Percentiles rank a stretch among this genome's conserved stretches.
phyloP scores from a whole-genome alignment of 2,329 filamentous ascomycete genomes.

The Ophiostoma himal-ulmi region DNA sequence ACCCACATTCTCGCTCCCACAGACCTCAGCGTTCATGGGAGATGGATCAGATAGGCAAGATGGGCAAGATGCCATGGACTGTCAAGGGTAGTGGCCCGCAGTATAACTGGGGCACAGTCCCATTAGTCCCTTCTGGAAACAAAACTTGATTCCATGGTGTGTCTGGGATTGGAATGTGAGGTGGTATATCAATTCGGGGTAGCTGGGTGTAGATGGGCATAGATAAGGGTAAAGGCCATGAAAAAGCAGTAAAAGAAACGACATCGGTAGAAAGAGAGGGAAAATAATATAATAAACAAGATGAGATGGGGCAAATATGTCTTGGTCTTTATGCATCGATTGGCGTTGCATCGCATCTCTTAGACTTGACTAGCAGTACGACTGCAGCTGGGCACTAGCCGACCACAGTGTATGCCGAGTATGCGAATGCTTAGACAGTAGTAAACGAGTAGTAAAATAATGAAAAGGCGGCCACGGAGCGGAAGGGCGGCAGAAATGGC shows the following conservation, averaged over 20 bases:
- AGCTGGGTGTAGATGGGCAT: background rate
- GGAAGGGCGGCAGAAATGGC: background rate
- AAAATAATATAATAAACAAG: background rate
- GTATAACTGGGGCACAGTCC: slow-evolving; percentile 1
- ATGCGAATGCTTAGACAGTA: background rate
- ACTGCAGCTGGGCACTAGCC: background rate
- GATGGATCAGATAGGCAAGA: background rate
- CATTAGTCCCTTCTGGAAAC: slow-evolving; percentile 20
- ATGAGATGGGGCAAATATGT: slow-evolving; percentile 8
- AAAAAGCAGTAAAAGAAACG: background rate
- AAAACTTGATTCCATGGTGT: slow-evolving; percentile 21
- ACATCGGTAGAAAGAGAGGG: background rate
- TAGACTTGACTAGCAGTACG: background rate
- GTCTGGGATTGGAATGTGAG: slow-evolving; percentile 12
- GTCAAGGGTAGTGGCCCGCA: slow-evolving; percentile 9
- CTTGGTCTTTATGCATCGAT: slow-evolving; percentile 7
- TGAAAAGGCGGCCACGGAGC: slow-evolving; percentile 6
- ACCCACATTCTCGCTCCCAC: slow-evolving; percentile 4
- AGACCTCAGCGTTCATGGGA: slow-evolving; percentile 10
- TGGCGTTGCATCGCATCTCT: slow-evolving; percentile 6
- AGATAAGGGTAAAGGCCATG: background rate
- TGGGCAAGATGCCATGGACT: background rate
- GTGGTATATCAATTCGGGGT: slow-evolving; percentile 1
- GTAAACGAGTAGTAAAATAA: background rate
- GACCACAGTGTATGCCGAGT: background rate